Conservation (phyloP, 306 rosid genomes). For the Parietaria judaica region DNA sequence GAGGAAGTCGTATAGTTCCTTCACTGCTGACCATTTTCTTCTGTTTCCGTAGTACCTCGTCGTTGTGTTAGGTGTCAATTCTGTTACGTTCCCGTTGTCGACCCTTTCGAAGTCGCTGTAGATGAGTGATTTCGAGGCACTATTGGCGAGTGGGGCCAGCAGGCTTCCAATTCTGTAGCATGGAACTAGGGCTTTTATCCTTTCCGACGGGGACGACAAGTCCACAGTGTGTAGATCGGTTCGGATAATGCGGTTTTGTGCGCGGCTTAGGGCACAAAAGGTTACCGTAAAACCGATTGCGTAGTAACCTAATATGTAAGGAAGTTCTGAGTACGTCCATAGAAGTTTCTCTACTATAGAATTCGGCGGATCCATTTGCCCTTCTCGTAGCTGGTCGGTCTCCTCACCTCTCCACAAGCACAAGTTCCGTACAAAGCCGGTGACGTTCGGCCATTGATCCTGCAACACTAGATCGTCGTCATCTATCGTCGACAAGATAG, state of each 20-base stretch:
- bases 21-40: conserved; percentile 54
- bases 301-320: conserved; percentile 69
- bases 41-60: conserved; percentile 38
- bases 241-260: conserved; percentile 36
- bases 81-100: conserved; percentile 37
- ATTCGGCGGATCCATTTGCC: conserved; percentile 39
- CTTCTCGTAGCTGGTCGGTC: conserved; percentile 39
- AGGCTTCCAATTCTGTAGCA: conserved; percentile 54
- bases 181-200: conserved; percentile 58
- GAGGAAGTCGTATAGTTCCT: conserved; percentile 74
- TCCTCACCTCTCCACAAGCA: conserved; percentile 97
- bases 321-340: conserved; percentile 73
- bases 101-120: conserved; percentile 71
- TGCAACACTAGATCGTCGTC: conserved; percentile 29
- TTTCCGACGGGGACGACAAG: conserved; percentile 39
- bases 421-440: conserved; percentile 54
- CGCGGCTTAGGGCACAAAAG: conserved; percentile 68
- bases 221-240: conserved; percentile 56
- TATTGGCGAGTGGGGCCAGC: conserved; percentile 38
- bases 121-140: conserved; percentile 14
- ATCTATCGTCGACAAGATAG: conserved; percentile 2
- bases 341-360: conserved; percentile 42
- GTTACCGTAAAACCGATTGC: conserved; percentile 55
- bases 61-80: conserved; percentile 67
- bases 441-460: conserved; percentile 85